These are phyloP conservation scores for Lentinula raphanica DNA, from an alignment of 768 basidiomycete species.

Conservation along the genomic window DNA sequence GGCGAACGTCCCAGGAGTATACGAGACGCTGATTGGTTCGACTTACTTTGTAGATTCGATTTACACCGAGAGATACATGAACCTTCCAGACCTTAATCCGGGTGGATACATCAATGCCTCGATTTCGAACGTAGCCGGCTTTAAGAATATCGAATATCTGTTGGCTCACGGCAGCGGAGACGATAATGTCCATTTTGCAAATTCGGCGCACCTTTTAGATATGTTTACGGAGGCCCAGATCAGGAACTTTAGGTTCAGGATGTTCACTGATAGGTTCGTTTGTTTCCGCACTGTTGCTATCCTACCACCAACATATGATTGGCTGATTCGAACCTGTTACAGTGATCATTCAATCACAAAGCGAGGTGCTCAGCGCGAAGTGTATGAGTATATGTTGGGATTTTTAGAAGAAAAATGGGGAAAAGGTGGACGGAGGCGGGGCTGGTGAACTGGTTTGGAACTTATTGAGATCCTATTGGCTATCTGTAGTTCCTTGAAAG, in stretches of 20 bases:
- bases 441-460: slow-evolving; percentile 34
- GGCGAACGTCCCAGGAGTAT: neutral
- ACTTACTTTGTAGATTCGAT: slow-evolving; percentile 62
- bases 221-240: slow-evolving; percentile 82
- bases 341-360: slow-evolving; percentile 78
- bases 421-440: slow-evolving; percentile 63
- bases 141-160: slow-evolving; percentile 72
- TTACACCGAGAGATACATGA: slow-evolving; percentile 98
- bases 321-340: slow-evolving; percentile 9
- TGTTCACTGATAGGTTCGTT: slow-evolving; percentile 91
- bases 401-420: slow-evolving; percentile 95
- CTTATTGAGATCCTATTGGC: neutral
- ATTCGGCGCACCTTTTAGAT: slow-evolving; percentile 87
- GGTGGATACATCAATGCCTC: slow-evolving; percentile 89
- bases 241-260: slow-evolving; percentile 77
- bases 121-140: slow-evolving; percentile 84
- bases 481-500: neutral
- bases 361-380: slow-evolving; percentile 76
- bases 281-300: slow-evolving; percentile 13
- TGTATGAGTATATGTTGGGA: slow-evolving; percentile 80
- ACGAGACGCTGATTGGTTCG: slow-evolving; percentile 1
- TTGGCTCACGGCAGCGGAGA: slow-evolving; percentile 93
- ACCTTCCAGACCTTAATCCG: slow-evolving; percentile 69
- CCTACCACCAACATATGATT: slow-evolving; percentile 14
- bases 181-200: slow-evolving; percentile 94